A percentile compares a stretch with the other conserved stretches of the same genome.
Conservation (phyloP, 129 eudicot genomes). For the Lonicera japonica region DNA sequence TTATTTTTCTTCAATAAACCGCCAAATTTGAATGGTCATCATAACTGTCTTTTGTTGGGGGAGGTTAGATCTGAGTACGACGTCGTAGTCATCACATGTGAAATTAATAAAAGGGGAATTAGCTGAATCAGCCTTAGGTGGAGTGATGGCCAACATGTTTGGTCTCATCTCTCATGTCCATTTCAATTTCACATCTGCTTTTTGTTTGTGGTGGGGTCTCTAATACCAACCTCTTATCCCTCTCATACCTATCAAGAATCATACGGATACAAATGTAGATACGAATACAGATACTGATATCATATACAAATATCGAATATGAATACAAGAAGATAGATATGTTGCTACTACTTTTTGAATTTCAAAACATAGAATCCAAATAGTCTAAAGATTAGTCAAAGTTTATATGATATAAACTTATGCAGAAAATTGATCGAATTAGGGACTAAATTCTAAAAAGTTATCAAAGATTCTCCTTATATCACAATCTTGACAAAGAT, state of each 20-base stretch:
- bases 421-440: too few species aligned
- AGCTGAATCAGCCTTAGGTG: conserved; percentile 29
- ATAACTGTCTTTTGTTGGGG: conserved; percentile 12
- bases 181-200: conserved; percentile 15
- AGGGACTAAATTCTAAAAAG: too few species aligned
- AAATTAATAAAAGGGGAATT: conserved; percentile 11
- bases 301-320: too few species aligned
- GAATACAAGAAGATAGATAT: too few species aligned
- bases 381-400: too few species aligned
- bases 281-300: too few species aligned
- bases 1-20: background rate
- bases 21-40: conserved; percentile 30
- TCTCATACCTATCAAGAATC: background rate
- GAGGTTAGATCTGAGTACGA: conserved; percentile 13
- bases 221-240: too few species aligned
- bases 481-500: too few species aligned
- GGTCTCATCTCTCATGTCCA: conserved; percentile 23
- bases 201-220: conserved; percentile 21
- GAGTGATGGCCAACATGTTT: conserved; percentile 16
- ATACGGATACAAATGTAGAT: background rate
- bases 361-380: too few species aligned
- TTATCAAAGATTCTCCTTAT: too few species aligned
- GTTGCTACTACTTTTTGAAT: too few species aligned
- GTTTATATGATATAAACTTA: too few species aligned
- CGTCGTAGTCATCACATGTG: conserved; percentile 12